These are phyloP conservation scores for Wilcoxina mikolae DNA, from an alignment of 495 filamentous ascomycete species.

Conservation along the genomic window DNA sequence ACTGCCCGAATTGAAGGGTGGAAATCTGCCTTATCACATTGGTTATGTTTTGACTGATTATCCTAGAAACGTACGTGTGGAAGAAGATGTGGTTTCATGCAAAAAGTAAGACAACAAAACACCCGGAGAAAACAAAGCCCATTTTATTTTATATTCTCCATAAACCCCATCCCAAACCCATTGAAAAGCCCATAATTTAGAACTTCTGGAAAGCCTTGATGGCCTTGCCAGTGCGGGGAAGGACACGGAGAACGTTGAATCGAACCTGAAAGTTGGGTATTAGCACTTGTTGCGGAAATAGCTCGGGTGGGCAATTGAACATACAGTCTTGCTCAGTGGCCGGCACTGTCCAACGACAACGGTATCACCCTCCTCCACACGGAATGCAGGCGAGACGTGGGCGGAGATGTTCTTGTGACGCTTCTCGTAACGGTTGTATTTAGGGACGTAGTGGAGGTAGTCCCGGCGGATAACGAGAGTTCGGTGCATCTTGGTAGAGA, in stretches of 20 bases:
- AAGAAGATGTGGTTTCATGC: too few relatives aligned
- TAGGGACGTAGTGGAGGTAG: slow-evolving; percentile 98
- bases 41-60: too few relatives aligned
- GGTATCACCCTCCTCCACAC: slow-evolving; percentile 97
- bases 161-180: slow-evolving; percentile 5
- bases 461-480: slow-evolving; percentile 98
- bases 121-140: slow-evolving; percentile 2
- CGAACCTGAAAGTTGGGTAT: slow-evolving; percentile 51
- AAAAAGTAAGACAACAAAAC: too few relatives aligned
- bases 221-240: slow-evolving; percentile 87
- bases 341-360: slow-evolving; percentile 98
- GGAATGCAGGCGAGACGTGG: slow-evolving; percentile 98
- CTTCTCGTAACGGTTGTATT: slow-evolving; percentile 99
- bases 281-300: background rate
- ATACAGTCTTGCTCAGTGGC: slow-evolving; percentile 95
- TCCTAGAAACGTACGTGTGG: too few relatives aligned
- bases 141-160: slow-evolving; percentile 10
- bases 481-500: slow-evolving; percentile 99
- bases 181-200: slow-evolving; percentile 38
- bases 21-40: too few relatives aligned
- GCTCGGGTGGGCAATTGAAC: slow-evolving; percentile 32
- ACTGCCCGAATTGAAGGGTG: too few relatives aligned
- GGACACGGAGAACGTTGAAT: slow-evolving; percentile 97
- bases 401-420: slow-evolving; percentile 98
- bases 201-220: slow-evolving; percentile 98